Percentiles rank a stretch among this genome's conserved stretches.
Conservation (phyloP, 257 asterid genomes). For the Avicennia marina region DNA sequence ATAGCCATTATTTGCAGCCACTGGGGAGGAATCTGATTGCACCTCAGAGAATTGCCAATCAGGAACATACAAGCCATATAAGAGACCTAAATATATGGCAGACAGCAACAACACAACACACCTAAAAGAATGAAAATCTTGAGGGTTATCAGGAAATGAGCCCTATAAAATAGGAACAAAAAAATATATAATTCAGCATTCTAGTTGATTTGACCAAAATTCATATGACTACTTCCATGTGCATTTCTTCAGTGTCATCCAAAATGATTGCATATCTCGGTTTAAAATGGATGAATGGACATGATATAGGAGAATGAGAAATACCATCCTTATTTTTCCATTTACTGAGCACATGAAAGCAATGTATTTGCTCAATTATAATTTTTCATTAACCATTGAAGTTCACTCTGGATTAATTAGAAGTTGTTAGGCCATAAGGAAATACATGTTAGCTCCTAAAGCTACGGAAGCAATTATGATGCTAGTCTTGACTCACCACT, state of each 20-base stretch:
- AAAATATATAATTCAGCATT: neutral
- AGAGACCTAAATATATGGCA: constrained; percentile 47
- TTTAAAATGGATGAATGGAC: too few species aligned
- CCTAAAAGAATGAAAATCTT: constrained; percentile 40
- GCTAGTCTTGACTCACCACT: constrained; percentile 53
- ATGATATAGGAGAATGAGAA: too few species aligned
- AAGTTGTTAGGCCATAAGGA: too few species aligned
- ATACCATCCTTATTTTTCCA: too few species aligned
- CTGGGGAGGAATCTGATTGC: constrained; percentile 29
- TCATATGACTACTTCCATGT: too few species aligned
- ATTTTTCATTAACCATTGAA: too few species aligned
- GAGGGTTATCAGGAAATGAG: constrained; percentile 12
- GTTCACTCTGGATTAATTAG: too few species aligned
- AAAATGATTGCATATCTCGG: too few species aligned
- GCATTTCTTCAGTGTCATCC: too few species aligned
- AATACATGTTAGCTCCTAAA: neutral
- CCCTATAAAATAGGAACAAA: neutral
- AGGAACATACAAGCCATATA: constrained; percentile 70
- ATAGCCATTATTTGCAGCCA: constrained; percentile 26
- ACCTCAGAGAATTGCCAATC: constrained; percentile 54
- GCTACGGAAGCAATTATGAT: neutral
- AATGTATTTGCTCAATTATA: too few species aligned
- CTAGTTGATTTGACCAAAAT: too few species aligned
- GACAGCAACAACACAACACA: constrained; percentile 34
- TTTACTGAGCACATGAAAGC: too few species aligned